These are phyloP conservation scores for Leptomonas pyrrhocoris DNA, from an alignment of 208 protist species.

Conservation along the genomic window DNA sequence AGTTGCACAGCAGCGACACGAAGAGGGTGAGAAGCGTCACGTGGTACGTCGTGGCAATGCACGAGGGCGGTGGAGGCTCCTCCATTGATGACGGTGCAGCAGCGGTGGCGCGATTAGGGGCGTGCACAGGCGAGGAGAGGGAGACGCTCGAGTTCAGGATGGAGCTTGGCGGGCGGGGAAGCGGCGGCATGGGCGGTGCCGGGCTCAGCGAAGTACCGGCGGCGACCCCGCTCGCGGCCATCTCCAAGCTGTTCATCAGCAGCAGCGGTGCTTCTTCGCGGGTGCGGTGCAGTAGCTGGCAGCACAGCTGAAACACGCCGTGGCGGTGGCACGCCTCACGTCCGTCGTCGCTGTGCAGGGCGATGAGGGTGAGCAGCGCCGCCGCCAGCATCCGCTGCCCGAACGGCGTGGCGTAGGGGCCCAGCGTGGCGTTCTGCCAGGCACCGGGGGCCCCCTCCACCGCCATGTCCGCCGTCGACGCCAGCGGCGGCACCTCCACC, in stretches of 20 bases:
- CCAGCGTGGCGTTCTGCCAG: constrained; percentile 79
- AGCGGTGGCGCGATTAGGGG: neutral
- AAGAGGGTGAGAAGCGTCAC: constrained; percentile 48
- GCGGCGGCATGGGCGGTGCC: constrained; percentile 16
- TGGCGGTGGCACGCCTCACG: constrained; percentile 50
- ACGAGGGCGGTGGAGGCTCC: constrained; percentile 11
- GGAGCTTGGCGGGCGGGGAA: constrained; percentile 11
- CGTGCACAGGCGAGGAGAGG: constrained; percentile 6
- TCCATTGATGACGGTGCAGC: neutral
- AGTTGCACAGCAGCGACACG: constrained; percentile 54
- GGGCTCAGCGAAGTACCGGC: neutral
- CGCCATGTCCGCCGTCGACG: neutral
- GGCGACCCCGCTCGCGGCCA: neutral
- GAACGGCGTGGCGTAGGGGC: constrained; percentile 48
- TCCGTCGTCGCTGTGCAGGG: constrained; percentile 52
- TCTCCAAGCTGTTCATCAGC: constrained; percentile 8
- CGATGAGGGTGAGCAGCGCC: constrained; percentile 66
- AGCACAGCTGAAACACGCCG: constrained; percentile 66
- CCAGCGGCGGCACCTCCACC: constrained; percentile 35
- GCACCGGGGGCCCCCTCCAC: constrained; percentile 35
- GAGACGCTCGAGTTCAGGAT: constrained; percentile 6
- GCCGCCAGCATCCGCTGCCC: constrained; percentile 75
- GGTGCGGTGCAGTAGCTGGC: constrained; percentile 56
- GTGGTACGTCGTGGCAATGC: constrained; percentile 39
- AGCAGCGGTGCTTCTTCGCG: constrained; percentile 27